Percentiles rank a stretch among this genome's conserved stretches.
Conservation (phyloP, 495 filamentous ascomycete species). For the Xylaria longipes region DNA sequence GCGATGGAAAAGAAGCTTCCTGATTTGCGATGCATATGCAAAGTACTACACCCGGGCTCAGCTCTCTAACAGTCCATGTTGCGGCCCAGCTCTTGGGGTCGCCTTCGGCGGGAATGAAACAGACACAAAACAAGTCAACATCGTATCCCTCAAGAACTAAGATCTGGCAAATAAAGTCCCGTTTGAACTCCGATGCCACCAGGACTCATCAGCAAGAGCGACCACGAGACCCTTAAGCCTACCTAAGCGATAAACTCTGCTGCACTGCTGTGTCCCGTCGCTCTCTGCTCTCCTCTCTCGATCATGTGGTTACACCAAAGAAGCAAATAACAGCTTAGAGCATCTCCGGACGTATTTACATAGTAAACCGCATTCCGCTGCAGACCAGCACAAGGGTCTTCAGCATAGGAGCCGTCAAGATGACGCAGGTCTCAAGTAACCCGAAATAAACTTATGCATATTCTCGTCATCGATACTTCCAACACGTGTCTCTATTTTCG, state of each 20-base stretch:
- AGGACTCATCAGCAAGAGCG: neutral
- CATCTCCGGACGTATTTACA: neutral
- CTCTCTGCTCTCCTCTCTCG: neutral
- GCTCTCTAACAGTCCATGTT: neutral
- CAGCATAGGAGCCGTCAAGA: conserved; percentile 3
- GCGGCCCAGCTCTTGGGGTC: neutral
- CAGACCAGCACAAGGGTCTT: neutral
- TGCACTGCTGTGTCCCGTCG: neutral
- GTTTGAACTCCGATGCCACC: neutral
- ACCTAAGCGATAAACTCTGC: neutral
- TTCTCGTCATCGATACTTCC: conserved; percentile 14
- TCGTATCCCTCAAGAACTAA: neutral
- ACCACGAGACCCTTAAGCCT: neutral
- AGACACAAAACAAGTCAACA: neutral
- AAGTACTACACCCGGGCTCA: neutral
- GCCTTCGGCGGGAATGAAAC: conserved; percentile 3
- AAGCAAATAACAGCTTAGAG: neutral
- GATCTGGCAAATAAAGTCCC: neutral
- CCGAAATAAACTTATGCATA: conserved; percentile 2
- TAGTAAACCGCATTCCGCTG: neutral
- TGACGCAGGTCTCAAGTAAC: conserved; percentile 18
- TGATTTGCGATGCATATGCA: neutral
- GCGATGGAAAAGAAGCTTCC: neutral
- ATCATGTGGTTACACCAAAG: neutral
- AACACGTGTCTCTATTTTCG: conserved; percentile 2